Base-by-base conservation (phyloP, 805 yeast species). In the Lipomyces chichibuensis region DNA sequence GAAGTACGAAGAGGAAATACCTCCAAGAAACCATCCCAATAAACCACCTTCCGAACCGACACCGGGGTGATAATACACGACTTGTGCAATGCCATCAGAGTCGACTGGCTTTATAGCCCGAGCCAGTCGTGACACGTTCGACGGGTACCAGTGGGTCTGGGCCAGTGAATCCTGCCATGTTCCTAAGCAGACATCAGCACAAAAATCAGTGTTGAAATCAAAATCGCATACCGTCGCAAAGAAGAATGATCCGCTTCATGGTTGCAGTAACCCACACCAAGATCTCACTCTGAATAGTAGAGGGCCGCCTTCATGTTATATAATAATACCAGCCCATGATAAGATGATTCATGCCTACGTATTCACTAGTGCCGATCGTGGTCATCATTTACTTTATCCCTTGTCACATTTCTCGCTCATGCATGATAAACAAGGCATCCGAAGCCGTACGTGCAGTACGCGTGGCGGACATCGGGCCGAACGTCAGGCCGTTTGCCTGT, bases 101-200 rank as follows among this genome's bases (percentile, higher is more conserved):
- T 29, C 60, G 14, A 52, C 27, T 6, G 32, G 35, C 13, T 46
- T 49, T 37, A 65, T 57, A 6, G 69, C 69, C 13, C 69, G 59
- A 5, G 69, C 65, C 11, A 62, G 23, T 0, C 65, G 59, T 14
- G 69, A 32, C 23, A 65, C 55, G 51, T 65, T 65, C 25, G 63
- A 57, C 51, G 69, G 65, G 23, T 59, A 20, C 23, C n/a, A 23
- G 32, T 32, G 33, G 23, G 46, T 29, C n/a, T 27, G 55, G 7
- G 29, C 11, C 27, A 57, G 57, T n/a, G 67, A 65, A 53, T 59
- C 51, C 49, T 60, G 65, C 67, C 67, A 65, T 6, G 67, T 61
- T 37, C 67, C 67, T 63, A 23, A 27, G 35, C 27, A n/a, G 6
- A 35, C 23, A 20, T 20, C 23, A 35, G 52, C 17, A 2, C 7